Conservation (phyloP, 129 eudicot genomes). For the Flaveria robusta region DNA sequence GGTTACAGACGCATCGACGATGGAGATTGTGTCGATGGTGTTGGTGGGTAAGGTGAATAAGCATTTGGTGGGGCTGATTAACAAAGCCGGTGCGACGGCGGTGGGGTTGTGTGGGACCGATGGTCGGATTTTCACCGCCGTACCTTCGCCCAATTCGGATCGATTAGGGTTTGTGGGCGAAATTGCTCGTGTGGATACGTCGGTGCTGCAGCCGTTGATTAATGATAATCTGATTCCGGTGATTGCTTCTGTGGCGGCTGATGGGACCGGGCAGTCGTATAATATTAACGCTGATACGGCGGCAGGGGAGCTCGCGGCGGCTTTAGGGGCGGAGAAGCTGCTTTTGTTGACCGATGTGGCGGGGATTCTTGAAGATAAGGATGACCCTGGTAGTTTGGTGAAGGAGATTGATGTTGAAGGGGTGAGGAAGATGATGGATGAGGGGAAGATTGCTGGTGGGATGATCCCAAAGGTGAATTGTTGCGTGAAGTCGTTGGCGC, state of each 20-base stretch:
- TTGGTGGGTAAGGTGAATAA: constrained; percentile 89
- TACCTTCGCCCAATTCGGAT: constrained; percentile 63
- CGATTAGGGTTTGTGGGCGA: constrained; percentile 94
- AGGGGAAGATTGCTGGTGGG: constrained; percentile 86
- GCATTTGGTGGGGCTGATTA: constrained; percentile 65
- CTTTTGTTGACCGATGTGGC: constrained; percentile 83
- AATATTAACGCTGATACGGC: constrained; percentile 92
- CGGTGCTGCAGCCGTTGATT: constrained; percentile 63
- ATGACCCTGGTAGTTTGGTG: constrained; percentile 68
- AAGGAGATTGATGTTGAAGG: constrained; percentile 73
- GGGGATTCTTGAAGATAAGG: constrained; percentile 65
- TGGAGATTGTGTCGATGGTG: constrained; percentile 97
- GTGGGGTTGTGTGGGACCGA: constrained; percentile 86
- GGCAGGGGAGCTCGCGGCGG: constrained; percentile 90
- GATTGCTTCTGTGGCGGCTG: constrained; percentile 95
- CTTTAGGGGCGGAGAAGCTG: constrained; percentile 89
- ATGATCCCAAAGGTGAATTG: constrained; percentile 96
- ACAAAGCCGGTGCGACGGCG: constrained; percentile 84
- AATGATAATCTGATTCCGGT: constrained; percentile 71
- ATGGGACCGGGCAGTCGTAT: constrained; percentile 65
- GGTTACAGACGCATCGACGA: constrained; percentile 78
- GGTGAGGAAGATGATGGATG: constrained; percentile 71
- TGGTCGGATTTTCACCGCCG: constrained; percentile 72
- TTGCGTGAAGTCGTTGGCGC: constrained; percentile 67
- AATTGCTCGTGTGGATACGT: constrained; percentile 64